Percentiles rank a stretch among this genome's conserved stretches.
Conservation (phyloP, 1,284 basidiomycete species). For the Rhodotorula sp. region DNA sequence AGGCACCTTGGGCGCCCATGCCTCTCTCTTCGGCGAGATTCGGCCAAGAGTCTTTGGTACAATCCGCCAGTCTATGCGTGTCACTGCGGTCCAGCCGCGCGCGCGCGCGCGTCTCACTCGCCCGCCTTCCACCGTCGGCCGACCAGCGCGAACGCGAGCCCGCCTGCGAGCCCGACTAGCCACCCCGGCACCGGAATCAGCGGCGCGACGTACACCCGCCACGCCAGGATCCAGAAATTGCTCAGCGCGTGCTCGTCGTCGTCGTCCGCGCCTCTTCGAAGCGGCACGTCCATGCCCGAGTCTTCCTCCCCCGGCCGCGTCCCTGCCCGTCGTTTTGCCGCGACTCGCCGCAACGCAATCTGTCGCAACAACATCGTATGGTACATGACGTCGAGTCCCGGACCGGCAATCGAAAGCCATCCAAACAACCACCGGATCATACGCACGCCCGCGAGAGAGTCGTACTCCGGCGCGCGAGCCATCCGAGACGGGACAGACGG, state of each 20-base stretch:
- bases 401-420: conserved; percentile 45
- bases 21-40: neutral
- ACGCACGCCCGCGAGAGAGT: conserved; percentile 39
- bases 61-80: too few relatives aligned
- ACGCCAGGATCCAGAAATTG: conserved; percentile 8
- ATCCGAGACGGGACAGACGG: conserved; percentile 27
- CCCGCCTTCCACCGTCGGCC: neutral
- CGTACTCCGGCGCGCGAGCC: conserved; percentile 44
- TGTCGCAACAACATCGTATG: conserved; percentile 41
- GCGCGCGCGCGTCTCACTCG: neutral
- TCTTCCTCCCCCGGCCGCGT: neutral
- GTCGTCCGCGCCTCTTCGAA: neutral
- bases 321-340: conserved; percentile 11
- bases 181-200: neutral
- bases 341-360: conserved; percentile 18
- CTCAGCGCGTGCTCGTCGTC: conserved; percentile 2
- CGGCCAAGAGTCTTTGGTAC: too few relatives aligned
- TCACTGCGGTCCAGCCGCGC: neutral
- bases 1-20: neutral
- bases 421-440: conserved; percentile 33
- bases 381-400: conserved; percentile 45
- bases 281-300: neutral
- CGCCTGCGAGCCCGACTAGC: conserved; percentile 1
- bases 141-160: neutral
- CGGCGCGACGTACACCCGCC: conserved; percentile 3